Percentiles rank a stretch among this genome's conserved stretches.
Evolutionary conservation across 108 stramenopile genomes (phyloP).

Genomic region (Schizochytrium sp.): DNA sequence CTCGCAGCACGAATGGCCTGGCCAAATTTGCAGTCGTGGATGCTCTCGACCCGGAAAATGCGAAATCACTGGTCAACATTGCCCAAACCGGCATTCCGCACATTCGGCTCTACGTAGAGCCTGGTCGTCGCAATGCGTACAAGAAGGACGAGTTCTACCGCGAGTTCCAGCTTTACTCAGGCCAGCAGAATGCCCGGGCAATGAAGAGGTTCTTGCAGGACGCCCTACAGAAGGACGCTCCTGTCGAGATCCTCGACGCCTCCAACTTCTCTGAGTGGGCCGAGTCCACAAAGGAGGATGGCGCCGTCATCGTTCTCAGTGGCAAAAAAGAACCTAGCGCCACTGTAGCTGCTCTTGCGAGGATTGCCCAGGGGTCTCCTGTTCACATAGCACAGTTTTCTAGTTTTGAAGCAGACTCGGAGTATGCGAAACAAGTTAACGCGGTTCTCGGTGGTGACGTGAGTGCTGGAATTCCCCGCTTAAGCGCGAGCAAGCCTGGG

Average conservation of each 20-base stretch:
- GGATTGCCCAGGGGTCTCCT: not conserved
- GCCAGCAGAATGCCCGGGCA: conserved; percentile 12
- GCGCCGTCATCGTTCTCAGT: not conserved
- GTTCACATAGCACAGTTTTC: conserved; percentile 22
- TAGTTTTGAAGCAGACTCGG: not conserved
- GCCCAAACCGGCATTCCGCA: conserved; percentile 7
- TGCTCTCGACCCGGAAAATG: not conserved
- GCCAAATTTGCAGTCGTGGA: conserved; percentile 37
- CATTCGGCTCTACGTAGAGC: conserved; percentile 47
- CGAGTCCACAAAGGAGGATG: not conserved
- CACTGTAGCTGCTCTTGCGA: not conserved
- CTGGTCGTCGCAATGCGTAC: conserved; percentile 38
- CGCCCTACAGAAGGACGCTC: not conserved
- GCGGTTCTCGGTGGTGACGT: not conserved
- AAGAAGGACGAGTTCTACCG: conserved; percentile 44
- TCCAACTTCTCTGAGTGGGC: conserved; percentile 5
- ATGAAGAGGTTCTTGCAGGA: conserved; percentile 39
- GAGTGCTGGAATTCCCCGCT: not conserved
- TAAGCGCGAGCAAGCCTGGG: not conserved
- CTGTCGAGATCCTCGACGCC: not conserved
- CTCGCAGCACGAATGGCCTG: not conserved
- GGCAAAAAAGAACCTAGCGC: conserved; percentile 24
- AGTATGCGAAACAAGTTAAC: not conserved
- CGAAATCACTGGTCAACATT: not conserved
- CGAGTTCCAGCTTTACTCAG: not conserved